Evolutionary conservation across 345 rosid species (phyloP).

Genomic region (Litchi chinensis): DNA sequence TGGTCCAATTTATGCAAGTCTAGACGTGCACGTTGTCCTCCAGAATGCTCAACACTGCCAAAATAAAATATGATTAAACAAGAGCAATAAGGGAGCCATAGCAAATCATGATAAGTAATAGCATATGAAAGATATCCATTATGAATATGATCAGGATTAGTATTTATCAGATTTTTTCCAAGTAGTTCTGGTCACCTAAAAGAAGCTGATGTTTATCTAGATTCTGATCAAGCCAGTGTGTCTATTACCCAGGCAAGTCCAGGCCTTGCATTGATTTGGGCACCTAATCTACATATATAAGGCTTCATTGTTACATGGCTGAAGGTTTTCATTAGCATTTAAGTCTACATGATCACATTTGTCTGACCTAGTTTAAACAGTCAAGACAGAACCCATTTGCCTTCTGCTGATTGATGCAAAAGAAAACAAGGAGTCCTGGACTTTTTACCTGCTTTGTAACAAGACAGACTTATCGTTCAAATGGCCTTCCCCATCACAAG

Average conservation of each 20-base stretch:
- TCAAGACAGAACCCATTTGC: background rate
- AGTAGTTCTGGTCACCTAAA: constrained; percentile 4
- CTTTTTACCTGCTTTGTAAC: constrained; percentile 86
- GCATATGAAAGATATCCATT: constrained; percentile 4
- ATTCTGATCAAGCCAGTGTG: constrained; percentile 1
- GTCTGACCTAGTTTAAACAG: background rate
- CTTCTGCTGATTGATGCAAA: constrained; percentile 15
- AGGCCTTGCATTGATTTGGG: background rate
- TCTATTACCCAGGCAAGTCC: background rate
- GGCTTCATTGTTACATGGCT: constrained; percentile 3
- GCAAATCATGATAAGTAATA: background rate
- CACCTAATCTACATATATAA: background rate
- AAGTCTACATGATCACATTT: background rate
- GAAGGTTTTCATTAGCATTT: background rate
- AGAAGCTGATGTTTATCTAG: constrained; percentile 6
- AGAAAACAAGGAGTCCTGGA: constrained; percentile 5
- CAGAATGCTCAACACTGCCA: constrained; percentile 75
- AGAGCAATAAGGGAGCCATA: constrained; percentile 3
- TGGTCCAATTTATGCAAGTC: constrained; percentile 68
- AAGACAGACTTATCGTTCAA: constrained; percentile 82
- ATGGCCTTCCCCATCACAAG: constrained; percentile 95
- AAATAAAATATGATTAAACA: constrained; percentile 14
- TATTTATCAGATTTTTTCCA: background rate
- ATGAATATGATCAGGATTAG: background rate
- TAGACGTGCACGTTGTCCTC: constrained; percentile 81